Conservation (phyloP, 2,329 filamentous ascomycete genomes). For the Alternaria alternata region DNA sequence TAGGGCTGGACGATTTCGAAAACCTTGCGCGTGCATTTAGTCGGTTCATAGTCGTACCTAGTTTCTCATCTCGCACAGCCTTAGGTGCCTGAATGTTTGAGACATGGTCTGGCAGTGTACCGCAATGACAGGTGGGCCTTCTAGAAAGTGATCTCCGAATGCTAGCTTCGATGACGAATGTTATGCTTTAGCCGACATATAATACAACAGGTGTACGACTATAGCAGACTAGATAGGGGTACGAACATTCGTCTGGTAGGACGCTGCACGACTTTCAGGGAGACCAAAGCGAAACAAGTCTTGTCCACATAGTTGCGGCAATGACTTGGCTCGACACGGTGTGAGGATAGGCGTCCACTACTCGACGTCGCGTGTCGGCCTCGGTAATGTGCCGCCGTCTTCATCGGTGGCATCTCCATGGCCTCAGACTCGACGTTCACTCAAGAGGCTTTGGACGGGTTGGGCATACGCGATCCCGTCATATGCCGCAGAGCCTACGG, state of each 20-base stretch:
- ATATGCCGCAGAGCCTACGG: slow-evolving; percentile 27
- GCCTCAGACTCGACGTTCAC: slow-evolving; percentile 34
- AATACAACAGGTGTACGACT: slow-evolving; percentile 19
- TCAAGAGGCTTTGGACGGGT: slow-evolving; percentile 27
- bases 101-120: slow-evolving; percentile 6
- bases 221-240: slow-evolving; percentile 29
- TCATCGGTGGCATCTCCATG: slow-evolving; percentile 31
- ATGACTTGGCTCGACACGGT: slow-evolving; percentile 23
- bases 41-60: slow-evolving; percentile 13
- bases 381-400: slow-evolving; percentile 8
- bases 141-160: slow-evolving; percentile 20
- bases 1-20: slow-evolving; percentile 26
- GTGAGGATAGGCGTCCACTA: slow-evolving; percentile 14
- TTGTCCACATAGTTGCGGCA: slow-evolving; percentile 13
- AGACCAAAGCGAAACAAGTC: slow-evolving; percentile 21
- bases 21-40: slow-evolving; percentile 21
- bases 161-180: slow-evolving; percentile 38
- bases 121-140: slow-evolving; percentile 19
- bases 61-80: slow-evolving; percentile 9
- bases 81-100: slow-evolving; percentile 13
- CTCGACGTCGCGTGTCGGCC: slow-evolving; percentile 8
- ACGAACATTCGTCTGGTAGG: slow-evolving; percentile 15
- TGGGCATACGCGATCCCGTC: slow-evolving; percentile 33
- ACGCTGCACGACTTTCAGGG: slow-evolving; percentile 22
- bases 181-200: slow-evolving; percentile 32